Evolutionary conservation across 805 yeast genomes (phyloP), one percentile per base, ranked within the genome.

Genomic region (Kurtzmaniella fragi): DNA sequence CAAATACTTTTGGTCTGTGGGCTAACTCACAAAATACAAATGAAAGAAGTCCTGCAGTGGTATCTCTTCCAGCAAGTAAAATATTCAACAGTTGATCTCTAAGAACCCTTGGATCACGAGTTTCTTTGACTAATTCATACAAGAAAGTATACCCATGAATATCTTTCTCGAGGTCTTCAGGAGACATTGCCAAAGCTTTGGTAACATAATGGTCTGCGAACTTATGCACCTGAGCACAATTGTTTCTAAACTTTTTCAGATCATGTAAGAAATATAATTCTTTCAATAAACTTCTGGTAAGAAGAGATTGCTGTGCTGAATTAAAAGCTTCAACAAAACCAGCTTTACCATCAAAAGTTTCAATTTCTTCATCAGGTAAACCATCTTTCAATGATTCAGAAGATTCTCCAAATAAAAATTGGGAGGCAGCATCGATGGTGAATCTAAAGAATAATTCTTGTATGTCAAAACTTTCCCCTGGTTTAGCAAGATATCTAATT

Each of bases 11-110:
- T 7, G 63, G 68, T 43, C 62, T 51, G 47, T 64, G 53, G 2
- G 70, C 50, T 36, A 65, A 54, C 47, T 64, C 69, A 37, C 50
- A 61, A 36, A 63, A 43, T 6, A 58, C 43, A 40, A 62, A 62
- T 17, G 68, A 60, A 42, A 64, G 53, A 39, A 62, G 53, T 1
- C 67, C 70, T 11, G 71, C 71, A 17, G 71, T 65, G 26, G 71
- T 65, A 46, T 65, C 71, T 56, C 71, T 62, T 13, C 70, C 71
- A 30, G 71, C 71, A 28, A 65, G 49, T 54, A 65, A 57, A 34
- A 65, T 65, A 42, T 65, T 65, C 46, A 65, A 59, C 42, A 62
- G 50, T 42, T 65, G 71, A 44, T 65, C 69, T 42, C 62, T 56
- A 40, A 65, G 59, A 8, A 55, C 49, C 42, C 51, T 52, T 11